These are phyloP conservation scores for Carex littledalei DNA, from an alignment of 176 grass and related monocot genomes.

Conservation along the genomic window DNA sequence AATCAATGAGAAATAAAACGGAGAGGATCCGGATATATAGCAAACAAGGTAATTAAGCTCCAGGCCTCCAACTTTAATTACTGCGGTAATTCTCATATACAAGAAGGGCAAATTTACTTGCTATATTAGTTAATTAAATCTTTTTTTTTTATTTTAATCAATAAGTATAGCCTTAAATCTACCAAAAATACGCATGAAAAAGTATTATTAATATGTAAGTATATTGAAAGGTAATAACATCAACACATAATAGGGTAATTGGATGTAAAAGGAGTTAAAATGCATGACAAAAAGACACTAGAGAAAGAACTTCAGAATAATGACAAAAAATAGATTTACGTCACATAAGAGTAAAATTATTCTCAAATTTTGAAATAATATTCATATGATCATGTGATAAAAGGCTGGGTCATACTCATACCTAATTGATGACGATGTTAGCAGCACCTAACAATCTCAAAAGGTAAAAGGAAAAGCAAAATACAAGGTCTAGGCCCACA, in stretches of 20 bases:
- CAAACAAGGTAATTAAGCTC: no score
- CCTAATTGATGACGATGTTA: not conserved
- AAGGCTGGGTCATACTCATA: not conserved
- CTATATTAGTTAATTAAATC: no score
- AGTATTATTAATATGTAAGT: not conserved
- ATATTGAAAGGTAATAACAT: not conserved
- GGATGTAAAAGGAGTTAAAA: not conserved
- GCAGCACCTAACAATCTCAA: not conserved
- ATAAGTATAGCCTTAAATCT: not conserved
- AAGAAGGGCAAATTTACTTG: not conserved
- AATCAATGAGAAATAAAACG: no score
- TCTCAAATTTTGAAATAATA: not conserved
- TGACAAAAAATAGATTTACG: not conserved
- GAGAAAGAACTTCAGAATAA: not conserved
- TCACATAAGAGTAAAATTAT: not conserved
- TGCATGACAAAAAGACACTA: not conserved
- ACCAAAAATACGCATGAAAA: not conserved
- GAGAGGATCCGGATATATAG: no score
- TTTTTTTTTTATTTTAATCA: not conserved
- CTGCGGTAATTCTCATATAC: not conserved
- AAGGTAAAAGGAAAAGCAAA: not conserved
- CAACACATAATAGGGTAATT: not conserved
- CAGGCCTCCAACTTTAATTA: not conserved
- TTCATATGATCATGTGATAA: not conserved
- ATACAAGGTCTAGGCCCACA: slow-evolving; percentile 13